These are phyloP conservation scores for Cyberlindnera americana DNA, from an alignment of 805 yeast species.

Conservation along the genomic window DNA sequence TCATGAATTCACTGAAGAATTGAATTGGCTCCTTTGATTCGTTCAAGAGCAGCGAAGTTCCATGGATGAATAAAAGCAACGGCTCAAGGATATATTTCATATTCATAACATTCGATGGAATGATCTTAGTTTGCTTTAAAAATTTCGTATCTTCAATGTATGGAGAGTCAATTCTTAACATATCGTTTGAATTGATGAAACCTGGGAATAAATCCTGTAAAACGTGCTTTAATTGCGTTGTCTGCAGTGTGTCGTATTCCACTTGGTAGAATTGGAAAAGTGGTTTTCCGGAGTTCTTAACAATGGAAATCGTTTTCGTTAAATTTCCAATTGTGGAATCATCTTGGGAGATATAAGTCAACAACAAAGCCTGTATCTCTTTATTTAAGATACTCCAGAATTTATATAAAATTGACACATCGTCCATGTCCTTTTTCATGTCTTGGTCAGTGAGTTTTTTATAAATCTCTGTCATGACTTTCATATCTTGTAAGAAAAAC, in stretches of 20 bases:
- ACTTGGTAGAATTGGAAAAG: constrained; percentile 37
- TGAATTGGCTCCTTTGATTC: constrained; percentile 29
- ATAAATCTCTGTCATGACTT: constrained; percentile 52
- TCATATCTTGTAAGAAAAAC: constrained; percentile 65
- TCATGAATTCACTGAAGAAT: constrained; percentile 66
- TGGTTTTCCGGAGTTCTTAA: constrained; percentile 28
- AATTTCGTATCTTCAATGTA: constrained; percentile 60
- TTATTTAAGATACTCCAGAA: constrained; percentile 18
- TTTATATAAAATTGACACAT: constrained; percentile 3
- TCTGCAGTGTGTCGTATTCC: constrained; percentile 33
- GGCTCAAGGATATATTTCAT: constrained; percentile 77
- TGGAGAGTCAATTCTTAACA: constrained; percentile 35
- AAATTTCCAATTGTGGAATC: constrained; percentile 9
- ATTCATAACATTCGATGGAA: constrained; percentile 69
- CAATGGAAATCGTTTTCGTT: constrained; percentile 20
- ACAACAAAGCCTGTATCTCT: constrained; percentile 20
- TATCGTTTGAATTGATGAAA: constrained; percentile 37
- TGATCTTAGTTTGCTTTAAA: constrained; percentile 58
- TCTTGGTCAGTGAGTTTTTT: constrained; percentile 5
- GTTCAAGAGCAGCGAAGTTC: constrained; percentile 44
- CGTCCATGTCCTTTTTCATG: too few relatives aligned
- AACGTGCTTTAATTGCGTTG: constrained; percentile 39
- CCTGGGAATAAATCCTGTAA: constrained; percentile 74
- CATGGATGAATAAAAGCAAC: constrained; percentile 63
- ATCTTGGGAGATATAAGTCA: constrained; percentile 22